Evolutionary conservation across 2,329 filamentous ascomycete species (phyloP).

Genomic region (Cladophialophora immunda): DNA sequence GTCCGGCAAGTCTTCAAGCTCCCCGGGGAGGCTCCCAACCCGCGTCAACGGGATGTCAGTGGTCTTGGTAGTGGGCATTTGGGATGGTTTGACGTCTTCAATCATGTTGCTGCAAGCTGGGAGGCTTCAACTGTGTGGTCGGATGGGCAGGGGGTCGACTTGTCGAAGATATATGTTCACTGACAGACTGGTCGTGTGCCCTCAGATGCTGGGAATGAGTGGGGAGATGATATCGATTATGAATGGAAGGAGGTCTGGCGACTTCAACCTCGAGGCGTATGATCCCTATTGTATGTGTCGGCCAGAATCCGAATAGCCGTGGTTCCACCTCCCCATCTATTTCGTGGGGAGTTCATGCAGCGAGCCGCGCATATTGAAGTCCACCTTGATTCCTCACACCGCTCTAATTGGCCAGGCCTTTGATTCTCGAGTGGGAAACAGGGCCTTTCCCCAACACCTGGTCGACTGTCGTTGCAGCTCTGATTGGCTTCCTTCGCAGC

Average conservation of each 20-base stretch:
- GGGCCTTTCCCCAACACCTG: neutral
- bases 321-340: slow-evolving; percentile 11
- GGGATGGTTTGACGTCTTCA: neutral
- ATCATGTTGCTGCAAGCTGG: neutral
- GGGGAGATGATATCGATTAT: neutral
- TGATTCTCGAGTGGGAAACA: neutral
- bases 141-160: neutral
- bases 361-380: neutral
- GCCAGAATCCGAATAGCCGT: neutral
- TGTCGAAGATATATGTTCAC: neutral
- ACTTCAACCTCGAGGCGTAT: neutral
- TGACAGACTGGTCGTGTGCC: neutral
- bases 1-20: neutral
- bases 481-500: neutral
- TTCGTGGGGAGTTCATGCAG: neutral
- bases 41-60: neutral
- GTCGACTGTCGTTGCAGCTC: neutral
- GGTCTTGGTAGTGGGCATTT: neutral
- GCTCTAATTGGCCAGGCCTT: neutral
- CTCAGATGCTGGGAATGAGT: neutral
- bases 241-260: neutral
- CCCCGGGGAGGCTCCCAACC: neutral
- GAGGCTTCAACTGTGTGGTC: neutral
- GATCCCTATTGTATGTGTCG: neutral
- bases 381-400: neutral